Conservation (phyloP, 177 flowering plant species). For the Vitis hybrid region DNA sequence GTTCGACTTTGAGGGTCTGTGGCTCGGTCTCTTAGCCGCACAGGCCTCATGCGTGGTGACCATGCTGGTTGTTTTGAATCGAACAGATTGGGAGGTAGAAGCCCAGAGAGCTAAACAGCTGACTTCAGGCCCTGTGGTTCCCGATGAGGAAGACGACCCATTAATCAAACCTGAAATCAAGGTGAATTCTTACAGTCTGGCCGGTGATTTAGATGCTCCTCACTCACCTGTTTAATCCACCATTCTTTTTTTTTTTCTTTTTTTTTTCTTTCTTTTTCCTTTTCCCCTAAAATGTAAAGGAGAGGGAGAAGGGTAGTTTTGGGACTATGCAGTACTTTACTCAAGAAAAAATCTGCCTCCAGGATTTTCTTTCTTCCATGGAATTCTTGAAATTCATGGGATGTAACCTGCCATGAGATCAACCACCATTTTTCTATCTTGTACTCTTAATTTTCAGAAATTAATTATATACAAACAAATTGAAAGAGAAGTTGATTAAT, state of each 20-base stretch:
- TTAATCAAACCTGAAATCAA: constrained; percentile 21
- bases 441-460: too few relatives aligned
- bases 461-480: too few relatives aligned
- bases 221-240: constrained; percentile 16
- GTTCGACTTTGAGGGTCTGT: constrained; percentile 68
- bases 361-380: too few relatives aligned
- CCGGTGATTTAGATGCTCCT: not conserved
- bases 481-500: too few relatives aligned
- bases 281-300: constrained; percentile 5
- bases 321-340: not conserved
- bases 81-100: constrained; percentile 68
- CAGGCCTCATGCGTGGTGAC: constrained; percentile 58
- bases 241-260: not conserved
- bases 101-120: constrained; percentile 61
- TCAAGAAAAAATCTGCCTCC: too few relatives aligned
- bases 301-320: not conserved
- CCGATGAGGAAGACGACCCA: constrained; percentile 18
- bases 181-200: constrained; percentile 22
- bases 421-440: too few relatives aligned
- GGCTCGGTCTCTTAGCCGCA: constrained; percentile 86
- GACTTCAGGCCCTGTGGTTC: constrained; percentile 26
- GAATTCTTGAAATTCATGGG: too few relatives aligned
- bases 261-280: not conserved
- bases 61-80: constrained; percentile 53
- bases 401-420: too few relatives aligned